phyloP scores from a whole-genome alignment of 148 eudicot species.

The Bassia scoparia region DNA sequence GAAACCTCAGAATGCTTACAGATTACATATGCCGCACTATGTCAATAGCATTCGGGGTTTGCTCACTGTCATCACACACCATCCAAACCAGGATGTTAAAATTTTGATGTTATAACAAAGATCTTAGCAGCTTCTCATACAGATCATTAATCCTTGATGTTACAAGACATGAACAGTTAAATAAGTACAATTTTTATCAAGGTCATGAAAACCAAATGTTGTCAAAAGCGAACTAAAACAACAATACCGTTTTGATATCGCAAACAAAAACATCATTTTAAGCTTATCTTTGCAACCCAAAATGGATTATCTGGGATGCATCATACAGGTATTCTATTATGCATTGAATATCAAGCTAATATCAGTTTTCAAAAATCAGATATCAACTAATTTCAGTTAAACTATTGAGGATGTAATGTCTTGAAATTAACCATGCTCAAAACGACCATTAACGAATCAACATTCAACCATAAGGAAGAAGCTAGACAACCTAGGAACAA shows the following conservation, averaged over 20 bases:
- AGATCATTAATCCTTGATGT: background rate
- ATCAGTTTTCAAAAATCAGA: background rate
- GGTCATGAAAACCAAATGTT: background rate
- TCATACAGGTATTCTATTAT: no score
- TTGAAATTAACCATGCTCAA: no score
- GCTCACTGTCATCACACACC: conserved; percentile 63
- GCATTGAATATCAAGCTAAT: background rate
- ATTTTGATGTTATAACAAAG: background rate
- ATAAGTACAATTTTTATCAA: background rate
- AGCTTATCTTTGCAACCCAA: background rate
- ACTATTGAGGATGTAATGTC: background rate
- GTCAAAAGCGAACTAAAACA: background rate
- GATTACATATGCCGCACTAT: conserved; percentile 87
- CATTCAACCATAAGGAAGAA: background rate
- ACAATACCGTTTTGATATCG: no score
- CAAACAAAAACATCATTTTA: background rate
- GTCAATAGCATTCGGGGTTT: conserved; percentile 65
- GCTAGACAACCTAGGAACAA: background rate
- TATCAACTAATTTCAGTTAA: background rate
- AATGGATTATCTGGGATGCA: no score
- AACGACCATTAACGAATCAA: background rate
- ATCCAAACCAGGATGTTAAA: conserved; percentile 5
- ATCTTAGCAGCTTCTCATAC: background rate
- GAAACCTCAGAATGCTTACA: conserved; percentile 86
- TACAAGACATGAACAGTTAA: no score